Conservation (phyloP, 163 green algal species). For the Chlamydomonas reinhardtii region DNA sequence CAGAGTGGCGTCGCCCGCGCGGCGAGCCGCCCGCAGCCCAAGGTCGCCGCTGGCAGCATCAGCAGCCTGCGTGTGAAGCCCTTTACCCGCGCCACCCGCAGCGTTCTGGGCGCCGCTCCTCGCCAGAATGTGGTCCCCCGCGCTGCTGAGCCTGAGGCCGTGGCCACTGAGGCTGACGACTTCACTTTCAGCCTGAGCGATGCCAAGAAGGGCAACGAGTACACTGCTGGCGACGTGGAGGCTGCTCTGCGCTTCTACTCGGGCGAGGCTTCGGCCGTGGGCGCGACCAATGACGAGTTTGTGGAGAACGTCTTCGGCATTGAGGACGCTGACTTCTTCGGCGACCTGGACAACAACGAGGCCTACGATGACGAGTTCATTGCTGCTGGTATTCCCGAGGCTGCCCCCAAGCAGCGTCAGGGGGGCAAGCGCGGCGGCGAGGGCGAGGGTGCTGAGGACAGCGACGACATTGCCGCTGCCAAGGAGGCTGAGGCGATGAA, state of each 20-base stretch:
- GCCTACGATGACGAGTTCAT: slow-evolving; percentile 67
- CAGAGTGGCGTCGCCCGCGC: slow-evolving; percentile 3
- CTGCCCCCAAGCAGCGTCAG: slow-evolving; percentile 66
- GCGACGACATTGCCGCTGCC: slow-evolving; percentile 41
- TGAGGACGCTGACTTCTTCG: slow-evolving; percentile 68
- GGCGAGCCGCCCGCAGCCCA: slow-evolving; percentile 13
- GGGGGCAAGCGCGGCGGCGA: slow-evolving; percentile 19
- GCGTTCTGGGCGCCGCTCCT: slow-evolving; percentile 10
- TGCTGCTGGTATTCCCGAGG: slow-evolving; percentile 68
- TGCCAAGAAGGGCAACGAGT: slow-evolving; percentile 66
- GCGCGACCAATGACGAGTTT: slow-evolving; percentile 60
- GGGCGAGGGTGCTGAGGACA: slow-evolving; percentile 39
- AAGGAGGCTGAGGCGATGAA: slow-evolving; percentile 52
- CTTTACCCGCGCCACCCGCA: slow-evolving; percentile 40
- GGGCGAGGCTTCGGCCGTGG: slow-evolving; percentile 48
- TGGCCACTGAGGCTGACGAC: slow-evolving; percentile 32
- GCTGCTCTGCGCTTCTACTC: slow-evolving; percentile 63
- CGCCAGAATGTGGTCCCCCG: slow-evolving; percentile 34
- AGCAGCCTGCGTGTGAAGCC: slow-evolving; percentile 40
- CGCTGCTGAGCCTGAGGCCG: slow-evolving; percentile 43
- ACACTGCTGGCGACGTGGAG: slow-evolving; percentile 62
- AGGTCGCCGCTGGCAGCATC: slow-evolving; percentile 43
- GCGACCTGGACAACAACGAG: slow-evolving; percentile 75
- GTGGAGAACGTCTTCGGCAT: slow-evolving; percentile 63
- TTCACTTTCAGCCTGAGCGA: slow-evolving; percentile 61